A percentile compares a stretch with the other conserved stretches of the same genome.
Conservation (phyloP, 2,329 filamentous ascomycete genomes). For the Capronia epimyces region DNA sequence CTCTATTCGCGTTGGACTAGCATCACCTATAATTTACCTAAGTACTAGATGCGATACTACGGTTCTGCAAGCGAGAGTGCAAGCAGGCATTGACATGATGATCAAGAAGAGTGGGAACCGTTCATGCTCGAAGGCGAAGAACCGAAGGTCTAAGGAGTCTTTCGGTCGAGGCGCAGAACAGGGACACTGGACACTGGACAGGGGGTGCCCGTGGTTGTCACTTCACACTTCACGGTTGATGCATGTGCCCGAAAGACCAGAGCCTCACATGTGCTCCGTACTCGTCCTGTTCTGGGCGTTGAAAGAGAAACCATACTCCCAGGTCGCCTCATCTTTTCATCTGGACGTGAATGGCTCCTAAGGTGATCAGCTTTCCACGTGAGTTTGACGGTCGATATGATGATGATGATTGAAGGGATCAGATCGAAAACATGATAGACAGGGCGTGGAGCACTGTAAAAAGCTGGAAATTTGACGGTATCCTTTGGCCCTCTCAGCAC, state of each 20-base stretch:
- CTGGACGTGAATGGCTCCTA: too few species aligned
- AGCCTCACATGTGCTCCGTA: too few species aligned
- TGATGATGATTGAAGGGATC: not conserved
- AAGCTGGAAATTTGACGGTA: slow-evolving; percentile 11
- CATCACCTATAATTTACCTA: too few species aligned
- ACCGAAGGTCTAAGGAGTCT: slow-evolving; percentile 1
- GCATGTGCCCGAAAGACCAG: not conserved
- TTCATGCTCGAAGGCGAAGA: slow-evolving; percentile 21
- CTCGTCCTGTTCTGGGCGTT: too few species aligned
- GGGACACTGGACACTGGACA: too few species aligned
- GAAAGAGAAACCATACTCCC: too few species aligned
- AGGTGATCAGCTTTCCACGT: not conserved
- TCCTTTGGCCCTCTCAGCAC: not conserved
- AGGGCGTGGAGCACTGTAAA: not conserved
- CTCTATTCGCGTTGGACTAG: too few species aligned
- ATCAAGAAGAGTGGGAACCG: slow-evolving; percentile 13
- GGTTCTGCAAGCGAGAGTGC: slow-evolving; percentile 6
- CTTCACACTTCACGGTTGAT: too few species aligned
- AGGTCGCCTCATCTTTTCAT: too few species aligned
- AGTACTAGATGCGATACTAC: too few species aligned
- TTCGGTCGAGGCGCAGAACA: not conserved
- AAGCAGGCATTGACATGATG: not conserved
- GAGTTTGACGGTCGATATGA: not conserved
- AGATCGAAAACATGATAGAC: not conserved
- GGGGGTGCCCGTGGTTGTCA: too few species aligned